Percentiles rank a stretch among this genome's conserved stretches.
phyloP scores from a whole-genome alignment of 2,329 filamentous ascomycete species.

The Diaporthe citri region DNA sequence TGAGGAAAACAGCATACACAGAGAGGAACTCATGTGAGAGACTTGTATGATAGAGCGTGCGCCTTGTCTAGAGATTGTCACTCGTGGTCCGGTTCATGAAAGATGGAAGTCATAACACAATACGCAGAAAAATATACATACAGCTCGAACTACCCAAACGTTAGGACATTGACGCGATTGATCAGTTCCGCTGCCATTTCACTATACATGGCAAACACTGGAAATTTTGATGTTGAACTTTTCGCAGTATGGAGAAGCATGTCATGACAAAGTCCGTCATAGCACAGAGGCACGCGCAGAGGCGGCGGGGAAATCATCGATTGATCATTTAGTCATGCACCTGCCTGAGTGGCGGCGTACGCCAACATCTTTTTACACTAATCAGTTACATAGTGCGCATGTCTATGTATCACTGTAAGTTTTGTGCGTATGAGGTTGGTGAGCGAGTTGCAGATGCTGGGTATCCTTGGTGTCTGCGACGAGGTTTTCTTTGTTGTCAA shows the following conservation, averaged over 20 bases:
- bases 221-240: not conserved
- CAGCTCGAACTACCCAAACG: not conserved
- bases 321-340: too few species aligned
- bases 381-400: too few species aligned
- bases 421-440: not conserved
- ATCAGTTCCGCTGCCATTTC: not conserved
- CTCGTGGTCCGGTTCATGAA: not conserved
- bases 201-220: not conserved
- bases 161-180: not conserved
- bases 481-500: not conserved
- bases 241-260: not conserved
- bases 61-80: not conserved
- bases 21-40: not conserved
- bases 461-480: not conserved
- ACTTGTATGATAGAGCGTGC: slow-evolving; percentile 22
- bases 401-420: not conserved
- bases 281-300: not conserved
- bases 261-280: not conserved
- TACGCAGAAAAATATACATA: slow-evolving; percentile 41
- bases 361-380: not conserved
- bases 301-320: not conserved
- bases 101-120: slow-evolving; percentile 11
- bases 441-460: too few species aligned
- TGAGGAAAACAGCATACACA: not conserved
- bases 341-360: not conserved